Evolutionary conservation across 1,284 basidiomycete species (phyloP).

Genomic region (Hymenochaete sp.): DNA sequence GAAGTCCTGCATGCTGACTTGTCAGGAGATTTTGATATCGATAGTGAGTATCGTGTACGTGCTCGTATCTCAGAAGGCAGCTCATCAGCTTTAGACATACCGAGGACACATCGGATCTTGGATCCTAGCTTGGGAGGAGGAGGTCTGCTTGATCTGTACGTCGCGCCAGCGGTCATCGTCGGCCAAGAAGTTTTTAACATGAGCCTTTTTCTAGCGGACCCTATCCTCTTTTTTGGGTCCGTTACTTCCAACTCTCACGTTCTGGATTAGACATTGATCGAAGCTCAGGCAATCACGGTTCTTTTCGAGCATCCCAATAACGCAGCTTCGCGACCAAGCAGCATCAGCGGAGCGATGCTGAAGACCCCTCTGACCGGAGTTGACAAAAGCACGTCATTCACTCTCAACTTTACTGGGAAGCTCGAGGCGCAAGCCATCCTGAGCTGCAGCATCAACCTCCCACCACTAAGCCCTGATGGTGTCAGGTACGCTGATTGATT

Average conservation of each 20-base stretch:
- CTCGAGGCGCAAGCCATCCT: constrained; percentile 60
- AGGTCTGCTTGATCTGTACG: constrained; percentile 74
- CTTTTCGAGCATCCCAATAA: constrained; percentile 78
- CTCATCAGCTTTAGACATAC: constrained; percentile 41
- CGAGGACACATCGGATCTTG: constrained; percentile 65
- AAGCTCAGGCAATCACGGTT: constrained; percentile 56
- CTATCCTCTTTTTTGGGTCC: constrained; percentile 76
- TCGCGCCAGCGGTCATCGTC: constrained; percentile 9
- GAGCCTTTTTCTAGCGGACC: constrained; percentile 47
- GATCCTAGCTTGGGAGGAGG: constrained; percentile 81
- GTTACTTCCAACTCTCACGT: constrained; percentile 18
- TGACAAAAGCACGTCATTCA: constrained; percentile 71
- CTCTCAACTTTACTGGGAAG: constrained; percentile 53
- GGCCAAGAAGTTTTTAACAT: neutral
- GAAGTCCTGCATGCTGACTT: constrained; percentile 64
- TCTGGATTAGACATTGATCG: neutral
- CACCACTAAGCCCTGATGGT: constrained; percentile 34
- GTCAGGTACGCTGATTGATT: no score
- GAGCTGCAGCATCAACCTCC: constrained; percentile 51
- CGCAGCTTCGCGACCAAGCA: constrained; percentile 43
- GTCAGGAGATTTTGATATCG: constrained; percentile 60
- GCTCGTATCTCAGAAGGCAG: neutral
- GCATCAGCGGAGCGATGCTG: constrained; percentile 53
- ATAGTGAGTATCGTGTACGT: constrained; percentile 42
- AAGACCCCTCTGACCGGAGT: constrained; percentile 73